Evolutionary conservation across 257 asterid genomes (phyloP).

Genomic region (Solanum rostratum): DNA sequence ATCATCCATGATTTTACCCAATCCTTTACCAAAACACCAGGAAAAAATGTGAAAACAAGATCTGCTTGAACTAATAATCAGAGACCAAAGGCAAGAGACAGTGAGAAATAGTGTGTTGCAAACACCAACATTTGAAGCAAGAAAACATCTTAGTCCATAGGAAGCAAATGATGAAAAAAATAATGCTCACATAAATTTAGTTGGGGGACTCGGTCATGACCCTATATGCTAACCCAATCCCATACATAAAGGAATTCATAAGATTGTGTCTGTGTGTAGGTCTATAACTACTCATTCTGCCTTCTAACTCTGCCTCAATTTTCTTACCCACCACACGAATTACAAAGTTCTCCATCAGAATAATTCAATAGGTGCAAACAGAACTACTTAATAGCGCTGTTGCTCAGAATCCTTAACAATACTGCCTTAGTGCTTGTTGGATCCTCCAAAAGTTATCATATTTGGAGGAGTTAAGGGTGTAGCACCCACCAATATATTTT

Average conservation of each 20-base stretch:
- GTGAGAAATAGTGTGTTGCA: not conserved
- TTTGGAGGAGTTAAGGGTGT: not conserved
- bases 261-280: not conserved
- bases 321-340: not conserved
- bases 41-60: not conserved
- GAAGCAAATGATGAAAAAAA: not conserved
- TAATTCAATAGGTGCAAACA: not conserved
- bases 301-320: not conserved
- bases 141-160: not conserved
- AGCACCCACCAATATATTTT: not conserved
- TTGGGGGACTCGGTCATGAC: not conserved
- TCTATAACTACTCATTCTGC: not conserved
- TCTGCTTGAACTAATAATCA: not conserved
- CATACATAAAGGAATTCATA: not conserved
- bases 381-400: not conserved
- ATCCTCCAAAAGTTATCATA: not conserved
- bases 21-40: not conserved
- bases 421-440: not conserved
- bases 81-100: not conserved
- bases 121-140: not conserved
- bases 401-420: not conserved
- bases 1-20: slow-evolving; percentile 45
- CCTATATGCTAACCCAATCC: not conserved
- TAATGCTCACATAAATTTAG: not conserved
- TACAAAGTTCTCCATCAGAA: not conserved